Conservation (phyloP, 2,329 filamentous ascomycete genomes). For the Chaetomiaceae sp. region DNA sequence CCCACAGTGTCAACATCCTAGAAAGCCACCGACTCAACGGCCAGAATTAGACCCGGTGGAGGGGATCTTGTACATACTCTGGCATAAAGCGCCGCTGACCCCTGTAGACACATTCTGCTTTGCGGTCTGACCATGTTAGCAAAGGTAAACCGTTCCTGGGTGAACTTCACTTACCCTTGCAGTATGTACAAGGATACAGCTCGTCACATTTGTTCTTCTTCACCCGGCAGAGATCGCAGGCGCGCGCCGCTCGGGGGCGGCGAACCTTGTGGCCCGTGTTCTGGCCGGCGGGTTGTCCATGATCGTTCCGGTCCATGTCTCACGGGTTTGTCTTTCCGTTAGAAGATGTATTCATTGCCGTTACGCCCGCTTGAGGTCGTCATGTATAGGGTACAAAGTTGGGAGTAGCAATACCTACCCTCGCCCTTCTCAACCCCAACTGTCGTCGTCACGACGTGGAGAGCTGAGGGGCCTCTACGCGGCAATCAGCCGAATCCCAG, state of each 20-base stretch:
- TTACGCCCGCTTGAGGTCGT: background rate
- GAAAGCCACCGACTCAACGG: too few relatives aligned
- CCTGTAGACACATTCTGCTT: background rate
- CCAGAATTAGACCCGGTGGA: too few relatives aligned
- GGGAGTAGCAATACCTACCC: too few relatives aligned
- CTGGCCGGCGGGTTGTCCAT: background rate
- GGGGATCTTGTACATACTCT: too few relatives aligned
- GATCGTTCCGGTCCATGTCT: background rate
- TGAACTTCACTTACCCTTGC: background rate
- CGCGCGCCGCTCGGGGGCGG: background rate
- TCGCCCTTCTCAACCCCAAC: too few relatives aligned
- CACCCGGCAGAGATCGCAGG: background rate
- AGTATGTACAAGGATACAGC: slow-evolving; percentile 1
- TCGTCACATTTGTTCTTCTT: slow-evolving; percentile 6
- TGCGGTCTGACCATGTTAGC: background rate
- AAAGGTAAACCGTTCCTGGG: too few relatives aligned
- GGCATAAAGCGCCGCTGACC: background rate
- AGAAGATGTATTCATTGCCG: too few relatives aligned
- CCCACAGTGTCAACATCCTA: too few relatives aligned
- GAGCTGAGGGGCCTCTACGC: too few relatives aligned
- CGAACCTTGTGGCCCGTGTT: slow-evolving; percentile 1
- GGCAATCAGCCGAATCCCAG: too few relatives aligned
- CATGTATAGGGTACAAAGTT: too few relatives aligned
- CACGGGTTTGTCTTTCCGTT: background rate
- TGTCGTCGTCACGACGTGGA: too few relatives aligned